Evolutionary conservation across 306 rosid species (phyloP).

Genomic region (Begonia peltatifolia): DNA sequence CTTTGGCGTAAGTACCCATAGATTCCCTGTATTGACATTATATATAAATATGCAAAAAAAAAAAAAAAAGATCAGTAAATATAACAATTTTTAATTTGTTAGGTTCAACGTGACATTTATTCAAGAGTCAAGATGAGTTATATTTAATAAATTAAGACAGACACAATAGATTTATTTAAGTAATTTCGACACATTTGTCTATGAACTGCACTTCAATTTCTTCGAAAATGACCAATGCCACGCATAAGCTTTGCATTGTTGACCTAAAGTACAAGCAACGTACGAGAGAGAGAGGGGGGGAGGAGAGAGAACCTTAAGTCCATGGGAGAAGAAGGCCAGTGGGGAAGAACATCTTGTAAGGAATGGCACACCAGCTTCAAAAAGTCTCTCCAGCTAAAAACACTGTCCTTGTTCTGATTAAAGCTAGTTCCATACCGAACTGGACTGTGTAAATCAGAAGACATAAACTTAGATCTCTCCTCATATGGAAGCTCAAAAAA

Average conservation of each 20-base stretch:
- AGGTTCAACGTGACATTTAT: not conserved
- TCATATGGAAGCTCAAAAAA: constrained; percentile 69
- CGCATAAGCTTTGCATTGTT: too few relatives aligned
- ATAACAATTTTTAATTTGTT: not conserved
- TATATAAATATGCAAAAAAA: too few relatives aligned
- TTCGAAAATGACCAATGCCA: too few relatives aligned
- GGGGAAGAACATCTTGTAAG: constrained; percentile 30
- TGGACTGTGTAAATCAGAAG: constrained; percentile 39
- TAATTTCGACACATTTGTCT: too few relatives aligned
- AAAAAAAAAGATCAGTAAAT: too few relatives aligned
- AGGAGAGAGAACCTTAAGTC: constrained; percentile 38
- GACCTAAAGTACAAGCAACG: not conserved
- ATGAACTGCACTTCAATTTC: too few relatives aligned
- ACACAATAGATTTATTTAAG: too few relatives aligned
- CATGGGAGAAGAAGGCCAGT: constrained; percentile 69
- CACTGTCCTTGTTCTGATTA: constrained; percentile 54
- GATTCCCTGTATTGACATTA: constrained; percentile 20
- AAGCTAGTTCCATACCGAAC: constrained; percentile 86
- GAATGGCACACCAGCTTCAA: constrained; percentile 68
- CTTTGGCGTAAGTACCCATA: constrained; percentile 52
- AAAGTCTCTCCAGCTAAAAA: constrained; percentile 89
- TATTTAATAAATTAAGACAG: not conserved
- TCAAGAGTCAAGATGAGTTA: not conserved
- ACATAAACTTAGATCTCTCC: constrained; percentile 71
- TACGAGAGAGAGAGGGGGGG: not conserved